A percentile compares a stretch with the other conserved stretches of the same genome.
Conservation (phyloP, 371 early-diverging fungal species). For the Mortierella sp. region DNA sequence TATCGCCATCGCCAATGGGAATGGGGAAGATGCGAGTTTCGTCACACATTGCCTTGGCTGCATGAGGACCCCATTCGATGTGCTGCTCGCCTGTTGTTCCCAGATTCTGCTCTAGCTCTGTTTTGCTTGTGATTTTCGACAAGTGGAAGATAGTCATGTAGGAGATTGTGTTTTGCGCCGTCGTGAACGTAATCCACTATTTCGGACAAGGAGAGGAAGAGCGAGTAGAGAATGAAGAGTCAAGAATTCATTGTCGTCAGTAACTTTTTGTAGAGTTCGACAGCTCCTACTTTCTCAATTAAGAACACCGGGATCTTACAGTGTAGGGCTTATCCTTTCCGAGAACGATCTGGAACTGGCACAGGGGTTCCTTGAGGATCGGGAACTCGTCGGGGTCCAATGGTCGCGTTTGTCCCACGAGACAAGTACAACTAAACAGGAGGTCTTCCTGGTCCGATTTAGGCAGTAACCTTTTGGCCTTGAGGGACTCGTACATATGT, state of each 20-base stretch:
- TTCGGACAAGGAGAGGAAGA: neutral
- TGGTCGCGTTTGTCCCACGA: slow-evolving; percentile 16
- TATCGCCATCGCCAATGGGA: slow-evolving; percentile 1
- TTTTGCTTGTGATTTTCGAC: neutral
- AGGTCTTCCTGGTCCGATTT: neutral
- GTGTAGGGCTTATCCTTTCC: slow-evolving; percentile 8
- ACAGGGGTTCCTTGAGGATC: neutral
- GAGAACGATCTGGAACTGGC: neutral
- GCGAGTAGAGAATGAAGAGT: neutral
- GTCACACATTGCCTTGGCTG: slow-evolving; percentile 1
- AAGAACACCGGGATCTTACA: neutral
- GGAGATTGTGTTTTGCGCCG: neutral
- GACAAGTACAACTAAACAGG: slow-evolving; percentile 17
- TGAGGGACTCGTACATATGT: neutral
- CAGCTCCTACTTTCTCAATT: neutral
- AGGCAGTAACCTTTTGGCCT: neutral
- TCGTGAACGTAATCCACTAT: neutral
- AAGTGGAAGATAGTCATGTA: neutral
- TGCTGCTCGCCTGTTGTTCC: neutral
- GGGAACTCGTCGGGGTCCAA: slow-evolving; percentile 9
- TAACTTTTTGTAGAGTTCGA: neutral
- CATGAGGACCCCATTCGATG: neutral
- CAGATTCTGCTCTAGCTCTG: neutral
- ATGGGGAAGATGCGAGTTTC: neutral
- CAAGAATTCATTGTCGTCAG: neutral